These are phyloP conservation scores for Suhomyces wounanorum DNA, from an alignment of 1,139 yeast genomes.

Conservation along the genomic window DNA sequence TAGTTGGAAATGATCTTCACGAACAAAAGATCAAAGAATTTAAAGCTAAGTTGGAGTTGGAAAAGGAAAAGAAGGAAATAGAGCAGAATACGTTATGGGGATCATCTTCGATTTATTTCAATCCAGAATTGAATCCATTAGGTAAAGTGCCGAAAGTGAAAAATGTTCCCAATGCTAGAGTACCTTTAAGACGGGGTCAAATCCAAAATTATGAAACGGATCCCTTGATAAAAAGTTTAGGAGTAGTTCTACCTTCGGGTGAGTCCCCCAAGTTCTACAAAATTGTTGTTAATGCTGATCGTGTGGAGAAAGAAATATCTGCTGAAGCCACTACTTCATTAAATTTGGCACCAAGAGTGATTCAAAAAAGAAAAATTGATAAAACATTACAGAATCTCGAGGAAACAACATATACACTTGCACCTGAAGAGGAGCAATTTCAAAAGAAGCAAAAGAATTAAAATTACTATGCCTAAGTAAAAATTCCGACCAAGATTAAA, in stretches of 20 bases:
- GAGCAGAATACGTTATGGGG: conserved; percentile 40
- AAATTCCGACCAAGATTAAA: background rate
- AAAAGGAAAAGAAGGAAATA: conserved; percentile 18
- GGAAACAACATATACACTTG: background rate
- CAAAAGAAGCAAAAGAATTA: conserved; percentile 2
- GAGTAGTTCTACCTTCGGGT: conserved; percentile 39
- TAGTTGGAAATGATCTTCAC: conserved; percentile 37
- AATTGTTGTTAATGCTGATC: conserved; percentile 34
- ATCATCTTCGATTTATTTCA: conserved; percentile 41
- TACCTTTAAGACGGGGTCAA: conserved; percentile 25
- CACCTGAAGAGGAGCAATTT: conserved; percentile 9
- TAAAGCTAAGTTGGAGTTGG: conserved; percentile 19
- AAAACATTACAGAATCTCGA: conserved; percentile 4
- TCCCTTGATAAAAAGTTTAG: conserved; percentile 28
- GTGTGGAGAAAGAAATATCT: conserved; percentile 5
- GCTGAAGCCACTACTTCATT: conserved; percentile 7
- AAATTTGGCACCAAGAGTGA: conserved; percentile 8
- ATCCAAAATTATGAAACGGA: conserved; percentile 20
- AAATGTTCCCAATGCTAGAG: conserved; percentile 26
- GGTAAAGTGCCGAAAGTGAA: conserved; percentile 39
- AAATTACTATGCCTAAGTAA: background rate
- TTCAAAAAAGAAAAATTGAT: conserved; percentile 9
- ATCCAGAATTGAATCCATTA: conserved; percentile 49
- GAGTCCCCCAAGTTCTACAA: conserved; percentile 46
- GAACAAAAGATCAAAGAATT: conserved; percentile 30